These are phyloP conservation scores for Gossypium stocksii DNA, from an alignment of 345 rosid genomes.

Conservation along the genomic window DNA sequence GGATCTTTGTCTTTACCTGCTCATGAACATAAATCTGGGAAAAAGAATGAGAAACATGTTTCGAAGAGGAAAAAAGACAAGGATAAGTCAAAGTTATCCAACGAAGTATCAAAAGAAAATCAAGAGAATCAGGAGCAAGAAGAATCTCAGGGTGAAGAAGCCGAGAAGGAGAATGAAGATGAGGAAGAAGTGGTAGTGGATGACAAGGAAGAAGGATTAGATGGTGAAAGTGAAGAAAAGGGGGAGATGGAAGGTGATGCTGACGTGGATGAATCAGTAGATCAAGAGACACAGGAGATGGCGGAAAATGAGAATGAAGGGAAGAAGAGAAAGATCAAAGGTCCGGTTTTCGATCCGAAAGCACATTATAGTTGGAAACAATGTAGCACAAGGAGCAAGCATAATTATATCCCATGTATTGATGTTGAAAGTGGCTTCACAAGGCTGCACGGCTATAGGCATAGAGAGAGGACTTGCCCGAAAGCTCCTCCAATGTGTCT, in stretches of 20 bases:
- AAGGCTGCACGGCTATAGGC: slow-evolving; percentile 64
- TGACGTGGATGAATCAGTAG: slow-evolving; percentile 39
- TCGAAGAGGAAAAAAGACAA: slow-evolving; percentile 34
- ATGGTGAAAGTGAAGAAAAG: slow-evolving; percentile 39
- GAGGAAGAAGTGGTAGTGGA: slow-evolving; percentile 45
- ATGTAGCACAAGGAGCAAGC: slow-evolving; percentile 85
- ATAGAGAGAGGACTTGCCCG: slow-evolving; percentile 87
- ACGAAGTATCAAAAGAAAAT: slow-evolving; percentile 34
- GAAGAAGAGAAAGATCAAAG: slow-evolving; percentile 63
- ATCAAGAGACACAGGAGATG: slow-evolving; percentile 42
- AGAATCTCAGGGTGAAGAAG: slow-evolving; percentile 44
- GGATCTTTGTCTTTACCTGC: slow-evolving; percentile 34
- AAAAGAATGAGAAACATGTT: slow-evolving; percentile 34
- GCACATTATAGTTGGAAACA: slow-evolving; percentile 75
- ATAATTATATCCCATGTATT: slow-evolving; percentile 91
- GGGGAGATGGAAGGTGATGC: slow-evolving; percentile 38
- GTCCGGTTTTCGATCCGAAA: slow-evolving; percentile 86
- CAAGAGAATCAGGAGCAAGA: slow-evolving; percentile 26
- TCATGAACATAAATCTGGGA: slow-evolving; percentile 44
- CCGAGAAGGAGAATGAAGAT: slow-evolving; percentile 37
- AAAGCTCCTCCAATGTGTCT: slow-evolving; percentile 67
- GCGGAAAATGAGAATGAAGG: slow-evolving; percentile 41
- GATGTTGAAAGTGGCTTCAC: slow-evolving; percentile 65
- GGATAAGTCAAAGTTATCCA: slow-evolving; percentile 28
- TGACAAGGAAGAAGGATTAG: slow-evolving; percentile 45